Percentiles rank a stretch among this genome's conserved stretches.
phyloP scores from a whole-genome alignment of 305 asterid genomes.

The Rubia peregrina region DNA sequence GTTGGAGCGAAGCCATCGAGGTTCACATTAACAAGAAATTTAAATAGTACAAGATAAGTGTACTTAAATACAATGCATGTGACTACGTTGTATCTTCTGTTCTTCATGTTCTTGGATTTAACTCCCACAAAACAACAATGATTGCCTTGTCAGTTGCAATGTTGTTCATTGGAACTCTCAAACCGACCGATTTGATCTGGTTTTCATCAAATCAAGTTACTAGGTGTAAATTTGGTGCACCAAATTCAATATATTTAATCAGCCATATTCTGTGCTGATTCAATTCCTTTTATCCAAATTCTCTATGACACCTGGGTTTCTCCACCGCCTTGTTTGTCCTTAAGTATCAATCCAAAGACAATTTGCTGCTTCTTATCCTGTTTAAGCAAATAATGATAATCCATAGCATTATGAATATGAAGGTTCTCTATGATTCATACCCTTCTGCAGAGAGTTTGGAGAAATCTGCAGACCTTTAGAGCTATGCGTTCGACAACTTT shows the following conservation, averaged over 20 bases:
- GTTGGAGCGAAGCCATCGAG: slow-evolving; percentile 12
- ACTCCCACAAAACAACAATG: slow-evolving; percentile 8
- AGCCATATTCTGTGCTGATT: neutral
- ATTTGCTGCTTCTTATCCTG: neutral
- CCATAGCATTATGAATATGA: neutral
- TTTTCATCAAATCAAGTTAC: neutral
- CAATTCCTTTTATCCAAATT: neutral
- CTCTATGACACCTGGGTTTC: neutral
- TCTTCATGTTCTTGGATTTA: slow-evolving; percentile 4
- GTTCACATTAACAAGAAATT: neutral
- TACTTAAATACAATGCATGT: neutral
- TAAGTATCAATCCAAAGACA: neutral
- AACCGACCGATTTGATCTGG: slow-evolving; percentile 1
- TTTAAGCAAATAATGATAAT: neutral
- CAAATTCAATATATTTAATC: neutral
- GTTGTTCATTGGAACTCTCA: neutral
- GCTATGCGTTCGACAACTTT: neutral
- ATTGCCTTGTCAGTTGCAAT: slow-evolving; percentile 7
- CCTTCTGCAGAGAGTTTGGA: neutral
- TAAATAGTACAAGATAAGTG: neutral
- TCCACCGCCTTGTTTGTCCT: neutral
- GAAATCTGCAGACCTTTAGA: neutral
- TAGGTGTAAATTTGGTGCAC: neutral
- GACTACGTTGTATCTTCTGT: neutral
- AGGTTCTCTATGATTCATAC: neutral